Percentiles rank a stretch among this genome's conserved stretches.
phyloP scores from a whole-genome alignment of 306 rosid species.

The Oxytropis ochrocephala region DNA sequence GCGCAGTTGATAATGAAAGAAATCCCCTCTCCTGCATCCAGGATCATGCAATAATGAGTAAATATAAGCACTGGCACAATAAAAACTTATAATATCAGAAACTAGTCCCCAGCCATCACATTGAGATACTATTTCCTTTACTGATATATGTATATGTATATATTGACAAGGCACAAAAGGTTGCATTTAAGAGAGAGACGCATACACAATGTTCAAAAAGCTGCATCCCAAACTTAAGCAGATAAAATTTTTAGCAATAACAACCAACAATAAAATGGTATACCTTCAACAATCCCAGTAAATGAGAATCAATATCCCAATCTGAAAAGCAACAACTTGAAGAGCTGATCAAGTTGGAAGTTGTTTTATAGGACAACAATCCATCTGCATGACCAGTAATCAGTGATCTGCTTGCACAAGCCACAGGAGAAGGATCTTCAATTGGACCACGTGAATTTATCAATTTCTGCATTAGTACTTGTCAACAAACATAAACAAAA shows the following conservation, averaged over 20 bases:
- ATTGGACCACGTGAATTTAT: slow-evolving; percentile 77
- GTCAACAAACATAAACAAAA: slow-evolving; percentile 38
- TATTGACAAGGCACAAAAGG: neutral
- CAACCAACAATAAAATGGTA: neutral
- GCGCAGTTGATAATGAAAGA: slow-evolving; percentile 88
- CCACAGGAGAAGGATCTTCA: slow-evolving; percentile 95
- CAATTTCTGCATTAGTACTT: slow-evolving; percentile 76
- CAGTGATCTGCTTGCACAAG: slow-evolving; percentile 55
- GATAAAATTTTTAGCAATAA: neutral
- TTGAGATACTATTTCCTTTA: slow-evolving; percentile 13
- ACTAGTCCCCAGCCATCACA: neutral
- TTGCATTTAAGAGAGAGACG: neutral
- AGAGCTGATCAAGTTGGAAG: slow-evolving; percentile 60
- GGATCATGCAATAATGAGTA: neutral
- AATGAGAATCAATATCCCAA: slow-evolving; percentile 69
- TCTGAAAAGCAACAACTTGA: slow-evolving; percentile 80
- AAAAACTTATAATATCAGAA: neutral
- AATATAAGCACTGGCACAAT: neutral
- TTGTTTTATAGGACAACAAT: slow-evolving; percentile 68
- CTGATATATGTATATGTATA: neutral
- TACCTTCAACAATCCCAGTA: slow-evolving; percentile 83
- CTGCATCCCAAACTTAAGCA: slow-evolving; percentile 6
- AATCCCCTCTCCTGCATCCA: slow-evolving; percentile 86
- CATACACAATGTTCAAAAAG: neutral
- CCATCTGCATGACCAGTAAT: slow-evolving; percentile 75